A percentile compares a stretch with the other conserved stretches of the same genome.
phyloP scores from a whole-genome alignment of 345 rosid genomes.

The Eucalyptus globulus region DNA sequence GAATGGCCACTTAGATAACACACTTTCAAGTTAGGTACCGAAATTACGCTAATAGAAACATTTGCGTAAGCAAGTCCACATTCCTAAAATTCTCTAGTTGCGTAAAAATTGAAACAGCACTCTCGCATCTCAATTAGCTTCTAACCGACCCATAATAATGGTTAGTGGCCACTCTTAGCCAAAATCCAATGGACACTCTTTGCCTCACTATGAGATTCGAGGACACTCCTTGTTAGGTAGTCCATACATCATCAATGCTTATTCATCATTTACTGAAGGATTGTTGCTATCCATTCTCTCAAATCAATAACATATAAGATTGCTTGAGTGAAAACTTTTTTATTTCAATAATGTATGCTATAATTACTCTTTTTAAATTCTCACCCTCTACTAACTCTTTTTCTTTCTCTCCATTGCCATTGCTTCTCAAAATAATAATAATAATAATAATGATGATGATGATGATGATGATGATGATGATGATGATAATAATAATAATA shows the following conservation, averaged over 20 bases:
- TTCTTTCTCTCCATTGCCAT: not conserved
- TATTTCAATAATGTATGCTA: not conserved
- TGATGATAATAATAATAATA: not conserved
- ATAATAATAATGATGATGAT: not conserved
- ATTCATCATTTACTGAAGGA: not conserved
- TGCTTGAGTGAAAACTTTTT: not conserved
- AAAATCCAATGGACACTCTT: not conserved
- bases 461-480: not conserved
- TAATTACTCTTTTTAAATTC: not conserved
- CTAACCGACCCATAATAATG: too few species aligned
- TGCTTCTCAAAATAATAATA: not conserved
- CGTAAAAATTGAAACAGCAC: too few species aligned
- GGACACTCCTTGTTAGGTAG: not conserved
- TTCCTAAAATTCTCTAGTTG: too few species aligned
- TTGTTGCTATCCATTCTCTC: not conserved
- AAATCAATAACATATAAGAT: not conserved
- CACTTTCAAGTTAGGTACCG: too few species aligned
- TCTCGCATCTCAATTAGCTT: accelerated
- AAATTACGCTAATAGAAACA: too few species aligned
- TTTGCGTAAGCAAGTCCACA: too few species aligned
- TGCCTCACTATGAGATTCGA: not conserved
- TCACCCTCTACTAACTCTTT: not conserved
- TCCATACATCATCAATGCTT: not conserved
- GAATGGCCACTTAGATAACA: too few species aligned
- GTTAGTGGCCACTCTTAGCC: not conserved